Evolutionary conservation across 1,284 basidiomycete genomes (phyloP), one percentile per base, ranked within the genome.

Genomic region (Heimioporus retisporus): DNA sequence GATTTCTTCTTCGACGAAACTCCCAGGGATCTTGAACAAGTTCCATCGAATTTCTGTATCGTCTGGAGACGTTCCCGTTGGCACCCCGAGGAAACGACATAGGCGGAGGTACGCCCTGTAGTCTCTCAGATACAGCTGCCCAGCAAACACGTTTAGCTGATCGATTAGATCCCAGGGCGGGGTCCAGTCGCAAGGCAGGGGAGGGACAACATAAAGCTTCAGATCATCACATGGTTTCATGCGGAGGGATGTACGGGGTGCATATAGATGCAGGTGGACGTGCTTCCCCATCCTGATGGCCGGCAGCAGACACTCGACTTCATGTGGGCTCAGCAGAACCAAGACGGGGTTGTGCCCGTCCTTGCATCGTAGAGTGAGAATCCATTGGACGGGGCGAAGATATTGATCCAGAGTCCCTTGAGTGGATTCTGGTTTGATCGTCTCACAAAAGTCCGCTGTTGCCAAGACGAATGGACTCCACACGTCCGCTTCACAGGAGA

Each of bases 311-410:
- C 69, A 67, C 62, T 85, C 81, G 28, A 74, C 81, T 65, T 86
- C 84, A 63, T 72, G 79, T 4, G 84, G 82, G 66, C 85, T 85
- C 62, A 84, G 64, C 14, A 80, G 67, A 23, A 86, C 75, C 2
- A 82, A 68, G 4, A 72, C 58, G 1, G 31, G 50, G 14, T 51
- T 42, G 5, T 28, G 51, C 35, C 35, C 35, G 18, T 25, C 55
- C 8, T 15, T 54, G 35, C 35, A 40, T 42, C 43, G 59, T 2
- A 59, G 40, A 3, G 81, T 79, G n/a, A 83, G 56, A 59, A 86
- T 73, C 85, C 84, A 83, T 51, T 81, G 76, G 31, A 84, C 77
- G 0, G 81, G 79, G 21, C 81, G 80, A 14, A 82, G 67, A 59
- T 80, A 84, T 46, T 81, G 78, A 42, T 70, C 69, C 6, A 55